A percentile compares a stretch with the other conserved stretches of the same genome.
phyloP scores from a whole-genome alignment of 2,329 filamentous ascomycete genomes.

The Ophiosphaerella narmari region DNA sequence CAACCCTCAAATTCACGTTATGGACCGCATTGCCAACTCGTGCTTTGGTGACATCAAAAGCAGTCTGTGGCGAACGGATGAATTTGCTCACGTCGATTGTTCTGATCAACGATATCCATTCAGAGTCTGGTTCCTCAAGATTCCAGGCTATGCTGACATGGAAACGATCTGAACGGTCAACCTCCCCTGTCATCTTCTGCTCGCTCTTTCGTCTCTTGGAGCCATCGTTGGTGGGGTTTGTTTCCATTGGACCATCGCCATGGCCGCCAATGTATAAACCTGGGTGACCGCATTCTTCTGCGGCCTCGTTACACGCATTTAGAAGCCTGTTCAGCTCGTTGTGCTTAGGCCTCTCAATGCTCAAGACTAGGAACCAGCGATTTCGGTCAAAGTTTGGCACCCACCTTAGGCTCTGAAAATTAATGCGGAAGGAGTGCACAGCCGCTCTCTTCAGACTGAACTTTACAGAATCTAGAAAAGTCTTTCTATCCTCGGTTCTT shows the following conservation, averaged over 20 bases:
- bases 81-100: constrained; percentile 25
- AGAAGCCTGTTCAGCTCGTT: constrained; percentile 61
- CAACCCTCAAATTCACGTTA: constrained; percentile 34
- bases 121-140: constrained; percentile 33
- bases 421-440: constrained; percentile 57
- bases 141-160: constrained; percentile 91
- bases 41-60: constrained; percentile 52
- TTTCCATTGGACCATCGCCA: constrained; percentile 37
- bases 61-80: constrained; percentile 25
- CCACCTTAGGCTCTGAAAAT: constrained; percentile 61
- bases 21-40: constrained; percentile 52
- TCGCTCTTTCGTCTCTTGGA: constrained; percentile 20
- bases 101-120: constrained; percentile 30
- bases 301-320: constrained; percentile 66
- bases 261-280: constrained; percentile 64
- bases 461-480: constrained; percentile 65
- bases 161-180: constrained; percentile 64
- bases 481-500: constrained; percentile 70
- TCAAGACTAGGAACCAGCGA: constrained; percentile 83
- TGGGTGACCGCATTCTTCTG: constrained; percentile 66
- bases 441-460: constrained; percentile 50
- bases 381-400: constrained; percentile 68
- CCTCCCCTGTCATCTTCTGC: constrained; percentile 3
- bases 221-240: constrained; percentile 11
- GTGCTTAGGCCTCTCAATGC: constrained; percentile 51